phyloP scores from a whole-genome alignment of 2,329 filamentous ascomycete genomes.

The Penicillium sp. region DNA sequence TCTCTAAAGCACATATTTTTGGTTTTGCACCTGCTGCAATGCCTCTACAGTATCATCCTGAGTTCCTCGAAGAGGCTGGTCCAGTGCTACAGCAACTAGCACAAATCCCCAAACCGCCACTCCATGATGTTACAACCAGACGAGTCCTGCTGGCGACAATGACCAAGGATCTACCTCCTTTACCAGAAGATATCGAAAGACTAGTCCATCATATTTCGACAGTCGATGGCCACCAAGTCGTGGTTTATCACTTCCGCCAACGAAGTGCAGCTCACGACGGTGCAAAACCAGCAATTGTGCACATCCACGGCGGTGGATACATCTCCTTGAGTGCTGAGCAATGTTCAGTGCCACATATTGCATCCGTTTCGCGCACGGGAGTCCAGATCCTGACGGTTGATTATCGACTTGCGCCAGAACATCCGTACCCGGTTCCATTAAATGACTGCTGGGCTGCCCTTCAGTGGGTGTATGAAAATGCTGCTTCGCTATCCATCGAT shows the following conservation, averaged over 20 bases:
- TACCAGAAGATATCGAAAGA: not conserved
- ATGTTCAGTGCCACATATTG: not conserved
- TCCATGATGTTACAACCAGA: not conserved
- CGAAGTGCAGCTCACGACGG: not conserved
- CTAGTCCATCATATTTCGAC: not conserved
- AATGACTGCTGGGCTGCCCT: constrained; percentile 52
- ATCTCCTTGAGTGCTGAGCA: not conserved
- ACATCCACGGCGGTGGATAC: not conserved
- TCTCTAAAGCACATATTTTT: too few relatives aligned
- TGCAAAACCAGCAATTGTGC: not conserved
- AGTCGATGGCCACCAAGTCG: not conserved
- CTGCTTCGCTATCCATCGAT: constrained; percentile 49
- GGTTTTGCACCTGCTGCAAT: not conserved
- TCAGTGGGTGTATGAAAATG: constrained; percentile 41
- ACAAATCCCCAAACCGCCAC: not conserved
- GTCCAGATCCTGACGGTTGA: constrained; percentile 47
- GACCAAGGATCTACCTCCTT: not conserved
- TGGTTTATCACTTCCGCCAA: not conserved
- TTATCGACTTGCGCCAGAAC: constrained; percentile 53
- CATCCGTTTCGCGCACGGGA: constrained; percentile 7
- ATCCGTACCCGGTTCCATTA: constrained; percentile 42
- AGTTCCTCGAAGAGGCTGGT: not conserved
- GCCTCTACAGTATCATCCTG: not conserved
- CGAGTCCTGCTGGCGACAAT: not conserved
- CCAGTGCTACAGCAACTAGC: not conserved